phyloP scores from a whole-genome alignment of 768 basidiomycete species.

The Mycena albidolilacea region DNA sequence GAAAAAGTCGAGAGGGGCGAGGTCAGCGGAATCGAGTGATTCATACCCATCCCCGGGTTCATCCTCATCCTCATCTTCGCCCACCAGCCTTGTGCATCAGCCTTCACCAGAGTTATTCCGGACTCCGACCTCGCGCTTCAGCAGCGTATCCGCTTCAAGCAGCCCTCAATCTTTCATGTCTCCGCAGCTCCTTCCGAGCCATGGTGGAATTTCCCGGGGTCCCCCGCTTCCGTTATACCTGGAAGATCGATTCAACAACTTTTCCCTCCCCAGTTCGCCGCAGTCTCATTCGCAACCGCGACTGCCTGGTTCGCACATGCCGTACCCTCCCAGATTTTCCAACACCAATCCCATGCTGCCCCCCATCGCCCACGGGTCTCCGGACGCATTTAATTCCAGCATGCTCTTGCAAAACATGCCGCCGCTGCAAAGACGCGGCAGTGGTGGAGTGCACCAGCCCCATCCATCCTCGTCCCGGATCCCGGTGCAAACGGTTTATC shows the following conservation, averaged over 20 bases:
- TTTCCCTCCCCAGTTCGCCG: neutral
- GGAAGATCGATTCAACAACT: slow-evolving; percentile 10
- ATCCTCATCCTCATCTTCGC: slow-evolving; percentile 19
- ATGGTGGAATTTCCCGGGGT: neutral
- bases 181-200: slow-evolving; percentile 12
- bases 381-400: neutral
- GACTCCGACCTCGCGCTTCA: slow-evolving; percentile 11
- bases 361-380: slow-evolving; percentile 7
- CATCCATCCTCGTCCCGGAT: neutral
- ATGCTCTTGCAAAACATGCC: slow-evolving; percentile 7
- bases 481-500: neutral
- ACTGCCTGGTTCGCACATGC: neutral
- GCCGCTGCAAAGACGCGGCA: slow-evolving; percentile 20
- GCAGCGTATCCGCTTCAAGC: slow-evolving; percentile 15
- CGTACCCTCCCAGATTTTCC: slow-evolving; percentile 5
- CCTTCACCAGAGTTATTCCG: slow-evolving; percentile 16
- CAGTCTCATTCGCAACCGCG: neutral
- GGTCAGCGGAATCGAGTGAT: neutral
- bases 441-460: slow-evolving; percentile 1
- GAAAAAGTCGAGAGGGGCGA: slow-evolving; percentile 3
- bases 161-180: slow-evolving; percentile 21
- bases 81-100: neutral
- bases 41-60: slow-evolving; percentile 9
- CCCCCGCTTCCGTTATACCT: slow-evolving; percentile 5
- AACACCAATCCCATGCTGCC: neutral